Evolutionary conservation across 805 yeast species (phyloP), one percentile per base, ranked within the genome.

Genomic region (Ogataea henricii): DNA sequence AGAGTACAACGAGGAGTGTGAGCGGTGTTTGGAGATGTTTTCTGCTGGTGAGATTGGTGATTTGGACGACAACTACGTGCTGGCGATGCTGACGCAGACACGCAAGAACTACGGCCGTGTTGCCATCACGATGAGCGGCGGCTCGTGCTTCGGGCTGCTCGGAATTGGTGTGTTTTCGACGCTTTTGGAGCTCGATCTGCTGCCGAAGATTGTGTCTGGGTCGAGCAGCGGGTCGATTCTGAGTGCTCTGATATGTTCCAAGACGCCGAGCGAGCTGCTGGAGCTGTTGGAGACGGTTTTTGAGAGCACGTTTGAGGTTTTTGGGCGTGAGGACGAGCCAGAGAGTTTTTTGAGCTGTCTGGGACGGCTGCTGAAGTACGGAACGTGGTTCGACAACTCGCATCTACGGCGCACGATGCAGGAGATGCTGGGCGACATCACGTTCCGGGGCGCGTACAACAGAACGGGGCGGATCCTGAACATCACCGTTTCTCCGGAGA

Each of bases 141-240:
- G 99, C 1, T 90, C 96, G 2, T 87, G 96, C 4, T 87, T 92
- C 70, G 99, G 98, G 0, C 69, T 92, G 43, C 82, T 91, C 52
- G 98, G 92, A 56, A 87, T 90, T 48, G 99, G 99, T 1, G 97
- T 94, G 0, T 69, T 92, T 39, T 82, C 89, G 4, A 87, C 94
- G 2, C 73, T 94, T 25, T 68, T 85, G 34, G 94, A 89, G 56
- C 76, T 79, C 43, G 83, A 85, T 45, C 70, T 90, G 18, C 70
- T 92, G 20, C 99, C 99, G 0, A 77, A 87, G 41, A 87, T 94
- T 30, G 81, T 94, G 13, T 87, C 96, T 40, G 99, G 99, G 1
- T 87, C 96, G 12, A 89, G 96, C 20, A 96, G 97, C 0, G 99
- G 99, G 14, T 90, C 97, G 1, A 91, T 94, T 44, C 84, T 94